Percentiles rank a stretch among this genome's conserved stretches.
Evolutionary conservation across 768 basidiomycete species (phyloP).

Genomic region (Lentinula detonsa): DNA sequence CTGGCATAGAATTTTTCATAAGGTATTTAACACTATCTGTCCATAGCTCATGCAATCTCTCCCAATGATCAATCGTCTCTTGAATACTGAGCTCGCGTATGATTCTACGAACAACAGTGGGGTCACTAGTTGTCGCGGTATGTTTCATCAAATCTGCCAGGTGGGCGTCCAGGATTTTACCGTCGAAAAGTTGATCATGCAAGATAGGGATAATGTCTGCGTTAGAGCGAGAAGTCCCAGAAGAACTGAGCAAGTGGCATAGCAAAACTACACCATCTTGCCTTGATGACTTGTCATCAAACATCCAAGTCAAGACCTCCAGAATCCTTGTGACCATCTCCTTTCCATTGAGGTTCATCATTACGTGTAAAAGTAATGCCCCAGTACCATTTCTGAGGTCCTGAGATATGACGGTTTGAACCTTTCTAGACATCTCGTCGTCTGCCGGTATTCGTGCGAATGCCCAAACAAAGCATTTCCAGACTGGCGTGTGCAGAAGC

Average conservation of each 20-base stretch:
- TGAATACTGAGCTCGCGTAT: slow-evolving; percentile 28
- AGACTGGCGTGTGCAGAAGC: slow-evolving; percentile 36
- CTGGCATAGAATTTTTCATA: slow-evolving; percentile 9
- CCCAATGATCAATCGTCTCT: slow-evolving; percentile 34
- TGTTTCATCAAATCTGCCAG: slow-evolving; percentile 17
- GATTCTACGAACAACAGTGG: slow-evolving; percentile 19
- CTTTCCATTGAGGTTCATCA: not conserved
- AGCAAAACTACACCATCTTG: not conserved
- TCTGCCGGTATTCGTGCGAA: slow-evolving; percentile 33
- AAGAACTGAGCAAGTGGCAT: not conserved
- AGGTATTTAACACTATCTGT: slow-evolving; percentile 16
- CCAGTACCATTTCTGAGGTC: slow-evolving; percentile 41
- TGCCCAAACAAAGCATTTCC: slow-evolving; percentile 54
- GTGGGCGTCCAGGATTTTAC: slow-evolving; percentile 27
- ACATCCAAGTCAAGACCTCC: slow-evolving; percentile 7
- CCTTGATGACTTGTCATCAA: slow-evolving; percentile 2
- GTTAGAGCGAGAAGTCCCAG: not conserved
- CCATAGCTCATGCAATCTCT: slow-evolving; percentile 33
- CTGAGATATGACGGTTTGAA: slow-evolving; percentile 38
- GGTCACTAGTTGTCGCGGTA: slow-evolving; percentile 14
- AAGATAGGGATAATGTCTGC: slow-evolving; percentile 8
- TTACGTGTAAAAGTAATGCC: slow-evolving; percentile 26
- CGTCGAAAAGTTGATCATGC: slow-evolving; percentile 36
- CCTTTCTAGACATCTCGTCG: slow-evolving; percentile 6
- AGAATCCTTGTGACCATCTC: not conserved